These are phyloP conservation scores for Alliaria petiolata DNA, from an alignment of 345 rosid species.

Conservation along the genomic window DNA sequence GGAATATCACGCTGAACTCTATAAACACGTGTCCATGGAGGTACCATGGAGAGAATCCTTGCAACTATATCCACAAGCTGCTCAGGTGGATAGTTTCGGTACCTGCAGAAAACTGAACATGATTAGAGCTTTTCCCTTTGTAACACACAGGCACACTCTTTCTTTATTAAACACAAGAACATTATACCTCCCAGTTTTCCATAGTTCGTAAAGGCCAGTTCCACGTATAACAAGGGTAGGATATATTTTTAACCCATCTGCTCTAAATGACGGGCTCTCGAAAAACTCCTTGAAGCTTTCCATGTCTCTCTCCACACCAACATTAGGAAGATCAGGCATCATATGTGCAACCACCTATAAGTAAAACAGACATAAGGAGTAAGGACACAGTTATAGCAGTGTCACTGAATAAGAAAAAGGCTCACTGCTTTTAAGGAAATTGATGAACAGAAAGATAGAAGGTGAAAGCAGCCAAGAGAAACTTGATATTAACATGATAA, in stretches of 20 bases:
- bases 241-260: slow-evolving; percentile 97
- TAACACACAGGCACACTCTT: neutral
- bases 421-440: neutral
- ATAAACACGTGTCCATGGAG: slow-evolving; percentile 99
- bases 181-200: slow-evolving; percentile 94
- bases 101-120: slow-evolving; percentile 40
- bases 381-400: neutral
- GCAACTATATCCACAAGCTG: slow-evolving; percentile 97
- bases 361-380: neutral
- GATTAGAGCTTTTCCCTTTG: neutral
- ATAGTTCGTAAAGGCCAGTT: slow-evolving; percentile 94
- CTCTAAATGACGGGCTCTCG: slow-evolving; percentile 92
- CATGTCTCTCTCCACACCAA: slow-evolving; percentile 95
- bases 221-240: slow-evolving; percentile 99
- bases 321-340: slow-evolving; percentile 99
- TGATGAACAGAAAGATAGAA: slow-evolving; percentile 9
- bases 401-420: neutral
- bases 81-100: slow-evolving; percentile 95
- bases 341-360: slow-evolving; percentile 97
- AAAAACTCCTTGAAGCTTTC: slow-evolving; percentile 96
- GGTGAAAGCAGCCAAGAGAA: slow-evolving; percentile 7
- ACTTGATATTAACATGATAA: neutral
- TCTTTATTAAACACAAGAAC: neutral
- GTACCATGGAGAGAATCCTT: slow-evolving; percentile 96
- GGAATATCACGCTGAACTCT: slow-evolving; percentile 99